Percentiles rank a stretch among this genome's conserved stretches.
Evolutionary conservation across 108 stramenopile species (phyloP).

Genomic region (Cyclostephanos invisitatus): DNA sequence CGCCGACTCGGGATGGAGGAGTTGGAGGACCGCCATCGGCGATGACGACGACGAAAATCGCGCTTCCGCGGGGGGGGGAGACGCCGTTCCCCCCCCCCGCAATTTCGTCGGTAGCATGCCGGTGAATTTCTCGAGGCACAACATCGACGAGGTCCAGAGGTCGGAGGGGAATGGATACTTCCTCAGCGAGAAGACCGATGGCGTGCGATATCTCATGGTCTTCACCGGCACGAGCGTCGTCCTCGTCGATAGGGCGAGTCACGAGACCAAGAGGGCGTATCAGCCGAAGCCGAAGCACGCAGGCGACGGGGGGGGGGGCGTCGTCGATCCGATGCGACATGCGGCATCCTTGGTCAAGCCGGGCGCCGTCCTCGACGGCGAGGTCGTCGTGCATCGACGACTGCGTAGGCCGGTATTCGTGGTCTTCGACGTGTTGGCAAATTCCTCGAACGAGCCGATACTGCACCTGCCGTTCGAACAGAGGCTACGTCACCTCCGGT

Average conservation of each 20-base stretch:
- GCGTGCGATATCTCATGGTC: conserved; percentile 92
- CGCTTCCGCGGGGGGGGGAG: conserved; percentile 29
- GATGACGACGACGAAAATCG: not conserved
- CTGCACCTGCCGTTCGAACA: conserved; percentile 84
- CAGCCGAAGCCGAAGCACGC: conserved; percentile 53
- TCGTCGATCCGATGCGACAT: conserved; percentile 57
- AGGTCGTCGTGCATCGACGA: conserved; percentile 93
- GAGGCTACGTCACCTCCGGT: conserved; percentile 73
- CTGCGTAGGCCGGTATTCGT: conserved; percentile 86
- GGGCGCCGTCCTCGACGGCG: conserved; percentile 94
- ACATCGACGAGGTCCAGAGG: conserved; percentile 88
- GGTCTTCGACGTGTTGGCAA: conserved; percentile 91
- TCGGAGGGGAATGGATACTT: conserved; percentile 73
- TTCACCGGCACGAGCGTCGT: conserved; percentile 88
- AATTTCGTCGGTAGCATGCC: conserved; percentile 96
- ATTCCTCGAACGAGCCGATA: conserved; percentile 66
- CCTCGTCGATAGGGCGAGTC: conserved; percentile 85
- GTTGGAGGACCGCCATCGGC: conserved; percentile 35
- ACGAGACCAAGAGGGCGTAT: conserved; percentile 71
- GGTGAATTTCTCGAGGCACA: conserved; percentile 92
- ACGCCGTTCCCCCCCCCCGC: conserved; percentile 43
- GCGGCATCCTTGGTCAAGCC: conserved; percentile 63
- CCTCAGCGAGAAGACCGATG: conserved; percentile 97
- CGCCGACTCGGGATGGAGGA: conserved; percentile 53
- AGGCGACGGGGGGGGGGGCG: not conserved